Conservation (phyloP, 169 alveolate species). For the Plasmodium sp. region DNA sequence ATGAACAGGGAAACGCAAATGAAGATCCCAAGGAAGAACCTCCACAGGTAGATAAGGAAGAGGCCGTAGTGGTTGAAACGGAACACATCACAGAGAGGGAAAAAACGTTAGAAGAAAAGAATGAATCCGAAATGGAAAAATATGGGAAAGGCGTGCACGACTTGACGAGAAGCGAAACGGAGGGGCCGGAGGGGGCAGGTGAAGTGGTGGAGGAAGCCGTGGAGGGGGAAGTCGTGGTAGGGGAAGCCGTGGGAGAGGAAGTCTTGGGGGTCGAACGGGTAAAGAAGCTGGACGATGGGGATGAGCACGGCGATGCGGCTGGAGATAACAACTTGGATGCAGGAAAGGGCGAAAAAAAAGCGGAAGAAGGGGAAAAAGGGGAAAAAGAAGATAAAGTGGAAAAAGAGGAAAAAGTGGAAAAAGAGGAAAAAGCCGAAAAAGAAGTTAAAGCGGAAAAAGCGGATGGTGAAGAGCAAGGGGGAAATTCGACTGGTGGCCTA, state of each 20-base stretch:
- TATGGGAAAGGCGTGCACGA: background rate
- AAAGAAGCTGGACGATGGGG: background rate
- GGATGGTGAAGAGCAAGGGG: background rate
- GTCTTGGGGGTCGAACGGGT: background rate
- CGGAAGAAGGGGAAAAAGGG: background rate
- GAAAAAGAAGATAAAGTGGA: background rate
- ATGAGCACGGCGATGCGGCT: background rate
- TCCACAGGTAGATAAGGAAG: background rate
- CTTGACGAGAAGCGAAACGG: slow-evolving; percentile 5
- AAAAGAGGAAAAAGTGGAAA: background rate
- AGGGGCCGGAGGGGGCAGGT: background rate
- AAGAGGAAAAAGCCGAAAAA: background rate
- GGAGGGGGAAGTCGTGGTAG: background rate
- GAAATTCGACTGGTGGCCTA: background rate
- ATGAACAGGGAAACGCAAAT: slow-evolving; percentile 14
- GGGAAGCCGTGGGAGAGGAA: slow-evolving; percentile 28
- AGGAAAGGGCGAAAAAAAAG: background rate
- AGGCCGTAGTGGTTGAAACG: background rate
- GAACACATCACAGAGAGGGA: slow-evolving; percentile 4
- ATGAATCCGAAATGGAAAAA: slow-evolving; percentile 8
- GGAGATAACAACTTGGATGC: background rate
- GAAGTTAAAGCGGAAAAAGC: background rate
- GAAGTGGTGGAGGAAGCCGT: background rate
- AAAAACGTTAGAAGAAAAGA: slow-evolving; percentile 5
- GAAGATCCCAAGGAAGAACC: slow-evolving; percentile 5